These are phyloP conservation scores for Karstenula rhodostoma DNA, from an alignment of 2,329 filamentous ascomycete species.

Conservation along the genomic window DNA sequence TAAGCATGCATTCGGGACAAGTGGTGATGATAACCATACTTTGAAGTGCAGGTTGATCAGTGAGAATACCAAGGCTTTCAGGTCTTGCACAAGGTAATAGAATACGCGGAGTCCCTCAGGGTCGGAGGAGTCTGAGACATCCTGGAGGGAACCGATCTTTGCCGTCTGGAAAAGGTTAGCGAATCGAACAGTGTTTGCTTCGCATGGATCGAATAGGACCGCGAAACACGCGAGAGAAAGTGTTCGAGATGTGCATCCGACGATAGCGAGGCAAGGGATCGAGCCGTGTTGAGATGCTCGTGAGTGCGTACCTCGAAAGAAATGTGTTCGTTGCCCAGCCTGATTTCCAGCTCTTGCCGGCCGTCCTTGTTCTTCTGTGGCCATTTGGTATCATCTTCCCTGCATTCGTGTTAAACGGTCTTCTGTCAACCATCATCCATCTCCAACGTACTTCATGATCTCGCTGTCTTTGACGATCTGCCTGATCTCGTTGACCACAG, in stretches of 20 bases:
- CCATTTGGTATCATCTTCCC: constrained; percentile 98
- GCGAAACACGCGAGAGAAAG: background rate
- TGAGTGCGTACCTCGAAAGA: constrained; percentile 81
- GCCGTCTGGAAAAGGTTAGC: constrained; percentile 72
- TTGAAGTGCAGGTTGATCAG: constrained; percentile 98
- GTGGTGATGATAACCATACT: constrained; percentile 52
- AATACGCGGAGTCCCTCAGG: constrained; percentile 96
- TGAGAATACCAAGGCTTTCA: constrained; percentile 96
- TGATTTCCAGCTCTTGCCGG: constrained; percentile 93
- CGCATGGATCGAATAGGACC: too few species aligned
- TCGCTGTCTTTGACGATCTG: constrained; percentile 97
- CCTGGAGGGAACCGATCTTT: constrained; percentile 95
- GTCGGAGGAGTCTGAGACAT: constrained; percentile 94
- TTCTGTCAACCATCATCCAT: background rate
- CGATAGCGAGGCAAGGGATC: background rate
- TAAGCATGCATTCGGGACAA: constrained; percentile 3
- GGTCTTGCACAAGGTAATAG: constrained; percentile 97
- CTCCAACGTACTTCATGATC: constrained; percentile 82
- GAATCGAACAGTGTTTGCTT: background rate
- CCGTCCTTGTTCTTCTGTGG: constrained; percentile 99
- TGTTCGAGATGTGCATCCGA: background rate
- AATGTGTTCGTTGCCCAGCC: constrained; percentile 93
- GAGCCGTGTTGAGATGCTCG: background rate
- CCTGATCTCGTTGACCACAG: constrained; percentile 93
- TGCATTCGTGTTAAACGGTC: constrained; percentile 47